Evolutionary conservation across 1,284 basidiomycete species (phyloP).

Genomic region (Rhodotorula sp.): DNA sequence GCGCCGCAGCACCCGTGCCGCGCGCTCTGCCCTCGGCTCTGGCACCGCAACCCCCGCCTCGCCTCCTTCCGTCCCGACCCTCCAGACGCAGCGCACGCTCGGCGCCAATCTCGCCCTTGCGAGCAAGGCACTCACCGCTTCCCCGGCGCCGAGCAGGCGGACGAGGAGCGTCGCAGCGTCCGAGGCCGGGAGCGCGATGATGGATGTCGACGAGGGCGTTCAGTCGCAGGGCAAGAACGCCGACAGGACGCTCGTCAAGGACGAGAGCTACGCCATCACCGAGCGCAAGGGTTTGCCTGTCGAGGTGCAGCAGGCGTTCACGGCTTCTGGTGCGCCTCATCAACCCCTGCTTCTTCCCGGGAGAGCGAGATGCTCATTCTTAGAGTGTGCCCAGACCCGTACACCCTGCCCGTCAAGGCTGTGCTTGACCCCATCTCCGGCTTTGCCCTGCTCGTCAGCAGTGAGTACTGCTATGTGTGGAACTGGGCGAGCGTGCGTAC

Average conservation of each 20-base stretch:
- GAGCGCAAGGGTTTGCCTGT: constrained; percentile 31
- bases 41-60: constrained; percentile 13
- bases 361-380: not conserved
- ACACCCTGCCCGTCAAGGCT: constrained; percentile 49
- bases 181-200: constrained; percentile 17
- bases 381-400: constrained; percentile 45
- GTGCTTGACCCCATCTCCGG: constrained; percentile 51
- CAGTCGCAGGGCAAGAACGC: not conserved
- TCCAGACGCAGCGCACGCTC: not conserved
- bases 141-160: constrained; percentile 14
- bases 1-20: constrained; percentile 20
- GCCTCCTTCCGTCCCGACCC: not conserved
- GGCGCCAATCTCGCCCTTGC: constrained; percentile 16
- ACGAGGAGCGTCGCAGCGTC: constrained; percentile 14
- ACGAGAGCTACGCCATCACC: constrained; percentile 27
- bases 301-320: constrained; percentile 31
- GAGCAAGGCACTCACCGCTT: constrained; percentile 5
- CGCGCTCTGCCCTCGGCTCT: not conserved
- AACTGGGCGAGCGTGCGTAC: constrained; percentile 52
- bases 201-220: constrained; percentile 21
- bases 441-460: constrained; percentile 52
- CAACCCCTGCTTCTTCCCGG: too few relatives aligned
- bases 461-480: constrained; percentile 52
- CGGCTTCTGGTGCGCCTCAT: constrained; percentile 21
- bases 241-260: constrained; percentile 37